These are phyloP conservation scores for Tricholoma saponaceum DNA, from an alignment of 768 basidiomycete species.

Conservation along the genomic window DNA sequence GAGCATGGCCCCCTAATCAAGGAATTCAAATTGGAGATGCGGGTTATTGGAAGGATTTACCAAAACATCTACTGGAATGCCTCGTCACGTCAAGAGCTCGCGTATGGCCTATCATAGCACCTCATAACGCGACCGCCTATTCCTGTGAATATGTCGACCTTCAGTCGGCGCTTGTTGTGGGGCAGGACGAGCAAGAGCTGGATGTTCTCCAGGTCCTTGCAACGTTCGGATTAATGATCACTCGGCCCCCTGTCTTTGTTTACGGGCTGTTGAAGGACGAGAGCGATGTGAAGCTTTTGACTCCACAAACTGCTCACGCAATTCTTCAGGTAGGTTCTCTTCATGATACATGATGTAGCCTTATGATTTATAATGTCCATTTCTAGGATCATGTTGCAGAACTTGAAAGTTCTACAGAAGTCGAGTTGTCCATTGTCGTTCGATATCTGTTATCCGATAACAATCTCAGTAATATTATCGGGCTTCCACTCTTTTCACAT, in stretches of 20 bases:
- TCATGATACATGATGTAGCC: too few species aligned
- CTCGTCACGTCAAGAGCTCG: conserved; percentile 22
- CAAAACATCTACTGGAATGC: conserved; percentile 22
- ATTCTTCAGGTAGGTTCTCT: conserved; percentile 25
- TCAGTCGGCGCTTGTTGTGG: too few species aligned
- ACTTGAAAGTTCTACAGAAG: conserved; percentile 4
- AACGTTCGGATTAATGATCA: conserved; percentile 29
- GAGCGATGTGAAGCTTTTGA: conserved; percentile 5
- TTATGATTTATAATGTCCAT: too few species aligned
- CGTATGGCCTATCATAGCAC: too few species aligned
- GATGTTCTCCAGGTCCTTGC: conserved; percentile 25
- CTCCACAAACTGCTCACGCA: conserved; percentile 27
- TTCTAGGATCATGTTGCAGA: conserved; percentile 12
- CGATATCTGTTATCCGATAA: conserved; percentile 31
- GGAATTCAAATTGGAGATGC: conserved; percentile 32
- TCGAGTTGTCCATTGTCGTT: conserved; percentile 12
- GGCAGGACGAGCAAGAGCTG: too few species aligned
- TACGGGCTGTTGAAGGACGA: conserved; percentile 19
- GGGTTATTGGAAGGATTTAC: conserved; percentile 33
- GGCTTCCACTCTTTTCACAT: conserved; percentile 33
- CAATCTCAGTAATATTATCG: conserved; percentile 28
- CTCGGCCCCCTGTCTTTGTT: conserved; percentile 31
- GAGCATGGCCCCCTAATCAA: conserved; percentile 36
- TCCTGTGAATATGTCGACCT: too few species aligned
- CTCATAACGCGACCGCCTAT: too few species aligned